These are phyloP conservation scores for Starmerella powellii DNA, from an alignment of 805 yeast genomes.

Conservation along the genomic window DNA sequence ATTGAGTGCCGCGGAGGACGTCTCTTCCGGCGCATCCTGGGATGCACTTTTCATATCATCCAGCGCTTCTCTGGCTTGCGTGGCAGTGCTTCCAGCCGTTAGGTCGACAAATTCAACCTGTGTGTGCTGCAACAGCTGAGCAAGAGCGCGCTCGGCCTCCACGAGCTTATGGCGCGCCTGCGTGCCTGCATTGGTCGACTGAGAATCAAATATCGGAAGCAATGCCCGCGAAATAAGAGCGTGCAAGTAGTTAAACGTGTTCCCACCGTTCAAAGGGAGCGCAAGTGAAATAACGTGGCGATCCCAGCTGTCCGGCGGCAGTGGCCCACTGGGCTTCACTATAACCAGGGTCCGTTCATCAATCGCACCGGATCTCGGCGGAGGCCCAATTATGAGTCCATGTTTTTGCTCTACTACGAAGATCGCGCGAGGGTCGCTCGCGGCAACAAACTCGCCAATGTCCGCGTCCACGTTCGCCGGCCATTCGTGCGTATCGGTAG, in stretches of 20 bases:
- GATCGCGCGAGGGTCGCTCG: constrained; percentile 10
- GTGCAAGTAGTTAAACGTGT: constrained; percentile 33
- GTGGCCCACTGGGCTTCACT: constrained; percentile 9
- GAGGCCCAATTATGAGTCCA: constrained; percentile 18
- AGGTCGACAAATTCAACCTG: constrained; percentile 16
- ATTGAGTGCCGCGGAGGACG: constrained; percentile 39
- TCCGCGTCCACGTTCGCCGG: constrained; percentile 17
- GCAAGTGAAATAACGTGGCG: constrained; percentile 5
- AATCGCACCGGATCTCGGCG: constrained; percentile 6
- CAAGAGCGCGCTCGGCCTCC: constrained; percentile 18
- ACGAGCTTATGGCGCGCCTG: constrained; percentile 17
- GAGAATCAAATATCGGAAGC: constrained; percentile 50
- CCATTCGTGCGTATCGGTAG: constrained; percentile 12
- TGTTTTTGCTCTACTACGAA: constrained; percentile 17
- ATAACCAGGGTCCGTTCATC: constrained; percentile 9
- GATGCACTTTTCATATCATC: background rate
- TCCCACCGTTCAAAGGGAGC: constrained; percentile 9
- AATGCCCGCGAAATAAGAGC: constrained; percentile 51
- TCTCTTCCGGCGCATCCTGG: background rate
- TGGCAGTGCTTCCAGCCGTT: constrained; percentile 2
- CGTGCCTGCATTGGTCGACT: constrained; percentile 1
- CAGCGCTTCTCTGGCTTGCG: constrained; percentile 2
- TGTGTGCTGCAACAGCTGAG: constrained; percentile 9
- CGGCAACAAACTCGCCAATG: constrained; percentile 8
- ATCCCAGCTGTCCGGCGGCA: constrained; percentile 8